Conservation (phyloP, 805 yeast genomes). For the Maudiozyma serrabonitensis region DNA sequence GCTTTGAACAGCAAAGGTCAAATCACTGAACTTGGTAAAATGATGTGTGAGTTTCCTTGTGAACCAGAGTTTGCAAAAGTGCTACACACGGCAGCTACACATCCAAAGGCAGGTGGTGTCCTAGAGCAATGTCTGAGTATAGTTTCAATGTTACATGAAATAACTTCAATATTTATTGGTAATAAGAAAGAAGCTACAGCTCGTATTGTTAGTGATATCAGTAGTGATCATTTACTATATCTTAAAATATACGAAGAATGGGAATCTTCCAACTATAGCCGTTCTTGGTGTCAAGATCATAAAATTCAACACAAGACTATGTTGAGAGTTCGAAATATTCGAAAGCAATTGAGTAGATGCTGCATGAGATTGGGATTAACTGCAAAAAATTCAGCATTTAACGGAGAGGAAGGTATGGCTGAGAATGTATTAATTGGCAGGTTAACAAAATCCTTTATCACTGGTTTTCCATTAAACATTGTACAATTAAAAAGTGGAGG, state of each 20-base stretch:
- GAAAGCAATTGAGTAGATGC: constrained; percentile 56
- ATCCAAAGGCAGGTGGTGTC: constrained; percentile 41
- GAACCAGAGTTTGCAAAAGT: constrained; percentile 84
- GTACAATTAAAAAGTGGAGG: constrained; percentile 23
- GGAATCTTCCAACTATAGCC: constrained; percentile 56
- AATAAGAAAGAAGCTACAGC: constrained; percentile 14
- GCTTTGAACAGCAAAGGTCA: constrained; percentile 76
- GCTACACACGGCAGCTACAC: constrained; percentile 47
- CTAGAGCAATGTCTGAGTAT: constrained; percentile 60
- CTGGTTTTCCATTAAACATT: constrained; percentile 28
- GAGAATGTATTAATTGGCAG: not conserved
- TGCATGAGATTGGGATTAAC: constrained; percentile 35
- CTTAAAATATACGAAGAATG: constrained; percentile 72
- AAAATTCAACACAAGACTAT: constrained; percentile 69
- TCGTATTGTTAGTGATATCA: constrained; percentile 39
- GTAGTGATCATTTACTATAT: constrained; percentile 69
- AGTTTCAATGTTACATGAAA: constrained; percentile 74
- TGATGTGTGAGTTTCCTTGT: constrained; percentile 87
- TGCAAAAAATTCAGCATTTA: constrained; percentile 10
- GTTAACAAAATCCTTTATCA: constrained; percentile 19
- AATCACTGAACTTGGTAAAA: constrained; percentile 65
- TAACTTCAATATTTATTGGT: constrained; percentile 39
- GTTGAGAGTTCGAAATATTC: constrained; percentile 55
- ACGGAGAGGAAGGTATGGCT: not conserved
- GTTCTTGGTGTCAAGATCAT: constrained; percentile 79